These are phyloP conservation scores for Fusarium tricinctum DNA, from an alignment of 2,329 filamentous ascomycete genomes.

Conservation along the genomic window DNA sequence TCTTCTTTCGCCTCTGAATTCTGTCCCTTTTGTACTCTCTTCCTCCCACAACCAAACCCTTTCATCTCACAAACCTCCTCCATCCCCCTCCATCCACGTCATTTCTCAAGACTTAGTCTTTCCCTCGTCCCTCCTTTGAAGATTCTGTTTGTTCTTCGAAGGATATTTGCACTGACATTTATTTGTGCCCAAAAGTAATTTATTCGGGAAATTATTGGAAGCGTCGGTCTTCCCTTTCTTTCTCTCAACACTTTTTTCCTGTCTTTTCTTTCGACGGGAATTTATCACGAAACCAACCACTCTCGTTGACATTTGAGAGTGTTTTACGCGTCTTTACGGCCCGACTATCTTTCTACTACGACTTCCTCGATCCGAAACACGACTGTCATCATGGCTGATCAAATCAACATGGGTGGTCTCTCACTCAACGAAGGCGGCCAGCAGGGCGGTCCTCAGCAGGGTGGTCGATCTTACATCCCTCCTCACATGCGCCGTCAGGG, in stretches of 20 bases:
- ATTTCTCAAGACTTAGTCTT: constrained; percentile 54
- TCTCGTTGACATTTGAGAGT: constrained; percentile 50
- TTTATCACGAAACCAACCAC: constrained; percentile 43
- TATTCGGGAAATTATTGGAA: constrained; percentile 53
- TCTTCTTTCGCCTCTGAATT: constrained; percentile 53
- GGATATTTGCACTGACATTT: constrained; percentile 54
- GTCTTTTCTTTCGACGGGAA: constrained; percentile 52
- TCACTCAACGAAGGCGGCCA: constrained; percentile 67
- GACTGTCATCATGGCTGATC: constrained; percentile 78
- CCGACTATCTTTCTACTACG: constrained; percentile 34
- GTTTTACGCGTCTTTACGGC: constrained; percentile 44
- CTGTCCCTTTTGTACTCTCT: constrained; percentile 52
- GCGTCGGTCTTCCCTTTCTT: constrained; percentile 54
- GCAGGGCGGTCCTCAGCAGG: constrained; percentile 49
- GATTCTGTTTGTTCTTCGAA: constrained; percentile 61
- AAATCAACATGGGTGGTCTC: constrained; percentile 85
- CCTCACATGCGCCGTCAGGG: constrained; percentile 77
- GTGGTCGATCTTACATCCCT: constrained; percentile 81
- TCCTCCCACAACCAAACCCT: constrained; percentile 54
- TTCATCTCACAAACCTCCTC: constrained; percentile 51
- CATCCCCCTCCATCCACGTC: constrained; percentile 51
- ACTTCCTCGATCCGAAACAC: constrained; percentile 43
- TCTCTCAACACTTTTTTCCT: constrained; percentile 49
- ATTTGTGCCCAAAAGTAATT: constrained; percentile 53
- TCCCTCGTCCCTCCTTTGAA: constrained; percentile 64